phyloP scores from a whole-genome alignment of 208 protist species.

The Leptomonas pyrrhocoris region DNA sequence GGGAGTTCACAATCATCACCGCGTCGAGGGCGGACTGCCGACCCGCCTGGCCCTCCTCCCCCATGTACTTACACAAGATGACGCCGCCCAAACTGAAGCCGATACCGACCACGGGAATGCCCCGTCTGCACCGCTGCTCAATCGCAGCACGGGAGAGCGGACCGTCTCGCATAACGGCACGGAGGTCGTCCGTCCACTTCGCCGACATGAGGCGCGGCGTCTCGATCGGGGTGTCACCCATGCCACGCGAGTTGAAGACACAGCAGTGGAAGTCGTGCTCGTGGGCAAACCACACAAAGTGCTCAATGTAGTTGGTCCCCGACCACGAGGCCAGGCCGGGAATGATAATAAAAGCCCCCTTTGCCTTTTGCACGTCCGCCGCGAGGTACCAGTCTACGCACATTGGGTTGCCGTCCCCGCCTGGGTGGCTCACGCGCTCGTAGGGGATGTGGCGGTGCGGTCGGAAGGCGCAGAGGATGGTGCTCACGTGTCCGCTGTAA shows the following conservation, averaged over 20 bases:
- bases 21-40: conserved; percentile 35
- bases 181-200: conserved; percentile 69
- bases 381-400: conserved; percentile 67
- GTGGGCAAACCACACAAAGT: conserved; percentile 55
- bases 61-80: conserved; percentile 67
- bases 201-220: conserved; percentile 70
- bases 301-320: conserved; percentile 75
- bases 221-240: conserved; percentile 73
- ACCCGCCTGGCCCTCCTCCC: conserved; percentile 48
- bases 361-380: conserved; percentile 12
- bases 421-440: conserved; percentile 41
- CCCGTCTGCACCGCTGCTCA: conserved; percentile 30
- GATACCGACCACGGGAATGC: conserved; percentile 40
- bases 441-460: conserved; percentile 47
- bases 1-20: conserved; percentile 58
- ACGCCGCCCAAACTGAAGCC: conserved; percentile 82
- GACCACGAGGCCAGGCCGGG: conserved; percentile 79
- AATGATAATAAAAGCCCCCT: conserved; percentile 65
- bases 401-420: conserved; percentile 71
- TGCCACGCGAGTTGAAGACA: conserved; percentile 72
- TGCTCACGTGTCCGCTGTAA: conserved; percentile 66
- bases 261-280: conserved; percentile 56
- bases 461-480: conserved; percentile 68
- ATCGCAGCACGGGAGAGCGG: conserved; percentile 34
- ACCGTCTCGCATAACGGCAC: conserved; percentile 33